Evolutionary conservation across 805 yeast species (phyloP).

Genomic region (Priceomyces castillae): DNA sequence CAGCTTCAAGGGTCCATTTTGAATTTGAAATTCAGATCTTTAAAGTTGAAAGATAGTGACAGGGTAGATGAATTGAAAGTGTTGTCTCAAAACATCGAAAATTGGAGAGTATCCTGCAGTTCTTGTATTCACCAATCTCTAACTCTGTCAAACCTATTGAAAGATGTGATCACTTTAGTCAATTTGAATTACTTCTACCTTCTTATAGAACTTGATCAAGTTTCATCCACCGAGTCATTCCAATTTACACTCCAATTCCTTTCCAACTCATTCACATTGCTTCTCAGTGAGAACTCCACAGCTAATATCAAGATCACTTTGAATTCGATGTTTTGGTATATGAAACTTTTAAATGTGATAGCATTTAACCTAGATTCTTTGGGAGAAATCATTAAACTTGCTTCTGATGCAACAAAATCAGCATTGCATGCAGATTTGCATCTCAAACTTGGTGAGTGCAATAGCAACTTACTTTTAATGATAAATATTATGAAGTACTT

Average conservation of each 20-base stretch:
- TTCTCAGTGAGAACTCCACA: constrained; percentile 21
- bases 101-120: constrained; percentile 34
- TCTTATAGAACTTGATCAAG: constrained; percentile 39
- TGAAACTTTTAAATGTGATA: constrained; percentile 37
- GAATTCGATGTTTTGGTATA: constrained; percentile 30
- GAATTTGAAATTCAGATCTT: constrained; percentile 11
- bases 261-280: constrained; percentile 37
- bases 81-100: constrained; percentile 32
- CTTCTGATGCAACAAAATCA: constrained; percentile 8
- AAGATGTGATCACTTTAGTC: constrained; percentile 31
- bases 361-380: constrained; percentile 26
- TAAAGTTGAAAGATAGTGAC: not conserved
- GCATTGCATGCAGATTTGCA: constrained; percentile 20
- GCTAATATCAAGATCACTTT: constrained; percentile 17
- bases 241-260: constrained; percentile 43
- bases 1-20: constrained; percentile 26
- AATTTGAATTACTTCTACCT: constrained; percentile 40
- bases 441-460: constrained; percentile 29
- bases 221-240: constrained; percentile 34
- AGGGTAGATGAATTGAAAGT: constrained; percentile 8
- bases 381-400: constrained; percentile 12
- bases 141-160: constrained; percentile 26
- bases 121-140: constrained; percentile 26
- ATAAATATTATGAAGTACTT: constrained; percentile 30
- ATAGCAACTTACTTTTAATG: constrained; percentile 31